Base-by-base conservation (phyloP, 2,329 filamentous ascomycete genomes). In the Botrytis byssoidea region DNA sequence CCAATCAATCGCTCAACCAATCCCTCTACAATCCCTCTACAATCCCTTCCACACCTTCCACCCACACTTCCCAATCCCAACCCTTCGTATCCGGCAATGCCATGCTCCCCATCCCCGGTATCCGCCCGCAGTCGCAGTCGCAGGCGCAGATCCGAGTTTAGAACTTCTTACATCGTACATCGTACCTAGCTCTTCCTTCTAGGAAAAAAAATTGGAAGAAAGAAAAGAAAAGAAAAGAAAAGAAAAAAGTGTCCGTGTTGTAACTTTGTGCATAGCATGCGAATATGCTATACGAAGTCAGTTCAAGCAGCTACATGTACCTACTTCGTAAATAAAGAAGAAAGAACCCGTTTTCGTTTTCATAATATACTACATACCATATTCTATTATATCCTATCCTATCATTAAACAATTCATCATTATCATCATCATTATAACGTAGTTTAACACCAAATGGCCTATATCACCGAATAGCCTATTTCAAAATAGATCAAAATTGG, bases 31-130 rank as follows among this genome's bases (percentile, higher is more conserved):
- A 12, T 10, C 44, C 44, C 22, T 25, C 48, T 10, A 51, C 25
- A 55, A n/a, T n/a, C n/a, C 46, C 20, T 48, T 48, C 46, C 46
- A 22, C 44, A 22, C 44, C 20, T 48, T 48, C 44, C 44, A 22
- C 44, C 9, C 44, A 48, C 20, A 48, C 20, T n/a, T 10, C 40
- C 12, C 37, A n/a, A n/a, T 22, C 4, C 60, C 2, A 63, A 29
- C n/a, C 32, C 44, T 55, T 67, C 65, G 65, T 67, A 67, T 67
- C 46, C 46, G 46, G 46, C 14, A 57, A n/a, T 8, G n/a, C 51
- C 51, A 25, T 14, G 3, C 32, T 55, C 46, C 22, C 25, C 14
- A 37, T 67, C 32, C 20, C 46, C 32, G 32, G 32, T 51, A 40
- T 18, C 64, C 64, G 32, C 64, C 64, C 29, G 44, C 29, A 35